phyloP scores from a whole-genome alignment of 1,284 basidiomycete species.

The Filobasidium uniguttulatum region DNA sequence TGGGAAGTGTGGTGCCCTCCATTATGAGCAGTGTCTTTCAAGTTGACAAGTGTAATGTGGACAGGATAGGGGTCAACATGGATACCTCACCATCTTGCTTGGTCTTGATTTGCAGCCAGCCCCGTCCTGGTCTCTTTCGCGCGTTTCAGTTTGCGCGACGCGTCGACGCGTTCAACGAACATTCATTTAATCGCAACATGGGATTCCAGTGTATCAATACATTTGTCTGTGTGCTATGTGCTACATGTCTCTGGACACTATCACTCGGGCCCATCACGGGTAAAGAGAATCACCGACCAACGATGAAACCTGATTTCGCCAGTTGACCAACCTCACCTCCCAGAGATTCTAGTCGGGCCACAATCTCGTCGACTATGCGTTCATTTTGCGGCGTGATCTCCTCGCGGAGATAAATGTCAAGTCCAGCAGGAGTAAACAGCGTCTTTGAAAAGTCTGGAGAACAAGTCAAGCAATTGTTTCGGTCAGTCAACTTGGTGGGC shows the following conservation, averaged over 20 bases:
- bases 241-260: too few species aligned
- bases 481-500: too few species aligned
- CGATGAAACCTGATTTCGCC: not conserved
- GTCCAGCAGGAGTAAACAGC: constrained; percentile 43
- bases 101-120: too few species aligned
- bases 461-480: not conserved
- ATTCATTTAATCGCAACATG: too few species aligned
- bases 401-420: constrained; percentile 41
- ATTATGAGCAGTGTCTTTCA: not conserved
- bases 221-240: too few species aligned
- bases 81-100: not conserved
- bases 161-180: too few species aligned
- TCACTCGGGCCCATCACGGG: too few species aligned
- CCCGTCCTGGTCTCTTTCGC: not conserved
- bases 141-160: not conserved
- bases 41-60: not conserved
- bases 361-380: not conserved
- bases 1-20: constrained; percentile 25
- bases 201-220: too few species aligned
- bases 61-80: not conserved
- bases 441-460: constrained; percentile 41
- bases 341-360: not conserved
- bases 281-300: too few species aligned
- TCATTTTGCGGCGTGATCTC: not conserved
- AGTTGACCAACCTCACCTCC: not conserved